Percentiles rank a stretch among this genome's conserved stretches.
Conservation (phyloP, 202 grass and related monocot species). For the Hordeum pubiflorum region DNA sequence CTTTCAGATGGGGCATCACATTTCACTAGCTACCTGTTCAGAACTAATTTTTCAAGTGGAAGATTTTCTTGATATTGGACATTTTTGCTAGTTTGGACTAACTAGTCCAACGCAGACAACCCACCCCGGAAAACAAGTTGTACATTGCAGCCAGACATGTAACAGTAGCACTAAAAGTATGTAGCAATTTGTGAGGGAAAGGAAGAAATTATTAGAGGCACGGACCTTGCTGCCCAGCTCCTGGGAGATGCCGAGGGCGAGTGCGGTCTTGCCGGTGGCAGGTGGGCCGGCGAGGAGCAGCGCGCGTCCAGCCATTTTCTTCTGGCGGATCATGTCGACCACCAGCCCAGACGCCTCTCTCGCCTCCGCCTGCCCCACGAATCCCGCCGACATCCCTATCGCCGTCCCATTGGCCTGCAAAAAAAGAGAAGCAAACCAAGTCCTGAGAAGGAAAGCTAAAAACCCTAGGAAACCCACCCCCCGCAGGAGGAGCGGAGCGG, state of each 20-base stretch:
- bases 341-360: constrained; percentile 57
- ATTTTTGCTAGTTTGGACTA: not conserved
- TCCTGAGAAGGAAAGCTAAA: constrained; percentile 14
- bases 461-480: constrained; percentile 47
- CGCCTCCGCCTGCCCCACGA: constrained; percentile 76
- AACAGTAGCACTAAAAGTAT: not conserved
- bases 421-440: not conserved
- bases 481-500: not conserved
- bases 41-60: no score
- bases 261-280: constrained; percentile 80
- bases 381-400: constrained; percentile 52
- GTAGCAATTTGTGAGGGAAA: not conserved
- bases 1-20: no score
- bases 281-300: constrained; percentile 82
- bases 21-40: no score
- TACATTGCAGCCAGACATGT: not conserved
- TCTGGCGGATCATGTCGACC: constrained; percentile 89
- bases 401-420: constrained; percentile 53
- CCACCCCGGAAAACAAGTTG: no score
- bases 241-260: constrained; percentile 86
- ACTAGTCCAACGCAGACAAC: not conserved
- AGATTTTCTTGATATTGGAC: no score
- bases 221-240: constrained; percentile 93
- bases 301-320: constrained; percentile 89
- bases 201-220: not conserved